Percentiles rank a stretch among this genome's conserved stretches.
Evolutionary conservation across 192 early-diverging fungal species (phyloP).

Genomic region (Rhizophlyctis rosea): DNA sequence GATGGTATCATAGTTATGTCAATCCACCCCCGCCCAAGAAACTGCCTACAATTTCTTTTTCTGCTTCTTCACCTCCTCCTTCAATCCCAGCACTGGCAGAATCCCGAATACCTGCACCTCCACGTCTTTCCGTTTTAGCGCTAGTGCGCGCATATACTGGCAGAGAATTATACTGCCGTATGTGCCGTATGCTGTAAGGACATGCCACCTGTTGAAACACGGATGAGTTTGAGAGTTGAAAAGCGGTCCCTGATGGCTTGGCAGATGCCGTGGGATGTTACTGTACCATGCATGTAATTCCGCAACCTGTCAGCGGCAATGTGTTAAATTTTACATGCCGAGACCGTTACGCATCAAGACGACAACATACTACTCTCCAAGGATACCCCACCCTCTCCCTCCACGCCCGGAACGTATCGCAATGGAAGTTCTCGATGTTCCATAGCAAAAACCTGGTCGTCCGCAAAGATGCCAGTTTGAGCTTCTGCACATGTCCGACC

Average conservation of each 20-base stretch:
- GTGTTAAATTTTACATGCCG: too few relatives aligned
- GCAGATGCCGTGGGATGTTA: not conserved
- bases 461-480: too few relatives aligned
- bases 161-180: constrained; percentile 12
- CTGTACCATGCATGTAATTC: constrained; percentile 30
- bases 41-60: too few relatives aligned
- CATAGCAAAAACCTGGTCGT: too few relatives aligned
- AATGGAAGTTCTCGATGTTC: constrained; percentile 72
- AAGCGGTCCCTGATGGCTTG: not conserved
- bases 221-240: not conserved
- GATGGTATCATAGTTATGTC: too few relatives aligned
- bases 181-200: constrained; percentile 23
- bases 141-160: constrained; percentile 5
- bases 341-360: too few relatives aligned
- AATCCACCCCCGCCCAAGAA: too few relatives aligned
- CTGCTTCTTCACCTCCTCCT: too few relatives aligned
- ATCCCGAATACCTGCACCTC: not conserved
- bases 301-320: too few relatives aligned
- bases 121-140: not conserved
- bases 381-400: constrained; percentile 31
- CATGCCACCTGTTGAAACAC: constrained; percentile 34
- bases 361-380: constrained; percentile 46
- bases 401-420: constrained; percentile 45
- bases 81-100: too few relatives aligned
- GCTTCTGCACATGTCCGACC: too few relatives aligned